Evolutionary conservation across 805 yeast species (phyloP).

Genomic region (Candida yuanshanica): DNA sequence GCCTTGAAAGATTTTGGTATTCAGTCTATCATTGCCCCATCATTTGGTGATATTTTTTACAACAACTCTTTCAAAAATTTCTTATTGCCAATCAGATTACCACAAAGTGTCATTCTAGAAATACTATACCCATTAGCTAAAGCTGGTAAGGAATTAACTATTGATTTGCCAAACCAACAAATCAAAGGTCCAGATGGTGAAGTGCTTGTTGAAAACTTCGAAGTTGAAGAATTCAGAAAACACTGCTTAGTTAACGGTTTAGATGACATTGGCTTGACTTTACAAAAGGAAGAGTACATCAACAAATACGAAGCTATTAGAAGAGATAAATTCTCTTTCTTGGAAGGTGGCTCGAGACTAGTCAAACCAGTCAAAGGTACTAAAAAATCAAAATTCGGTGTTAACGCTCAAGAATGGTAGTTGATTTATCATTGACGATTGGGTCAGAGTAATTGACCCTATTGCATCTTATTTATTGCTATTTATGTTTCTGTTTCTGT

Average conservation of each 20-base stretch:
- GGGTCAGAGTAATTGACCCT: neutral
- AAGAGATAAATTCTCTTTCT: conserved; percentile 78
- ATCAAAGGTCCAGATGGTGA: conserved; percentile 64
- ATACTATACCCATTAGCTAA: conserved; percentile 79
- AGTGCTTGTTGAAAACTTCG: conserved; percentile 76
- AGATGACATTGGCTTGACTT: conserved; percentile 93
- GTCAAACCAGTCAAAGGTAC: conserved; percentile 62
- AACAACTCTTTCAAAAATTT: conserved; percentile 97
- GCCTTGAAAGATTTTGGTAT: conserved; percentile 97
- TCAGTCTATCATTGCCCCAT: conserved; percentile 92
- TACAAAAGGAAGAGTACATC: conserved; percentile 82
- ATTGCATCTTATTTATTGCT: conserved; percentile 1
- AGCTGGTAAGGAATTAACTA: conserved; percentile 59
- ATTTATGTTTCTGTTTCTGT: neutral
- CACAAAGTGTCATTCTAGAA: conserved; percentile 63
- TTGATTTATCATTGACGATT: neutral
- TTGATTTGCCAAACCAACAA: conserved; percentile 85
- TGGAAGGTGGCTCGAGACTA: conserved; percentile 80
- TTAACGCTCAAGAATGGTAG: conserved; percentile 72
- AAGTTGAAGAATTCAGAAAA: conserved; percentile 86
- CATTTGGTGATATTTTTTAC: conserved; percentile 97
- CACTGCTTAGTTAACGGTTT: conserved; percentile 92
- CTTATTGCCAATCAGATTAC: conserved; percentile 85
- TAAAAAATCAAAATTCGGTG: conserved; percentile 62
- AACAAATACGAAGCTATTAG: conserved; percentile 69